These are phyloP conservation scores for Pyrus communis DNA, from an alignment of 306 rosid genomes.

Conservation along the genomic window DNA sequence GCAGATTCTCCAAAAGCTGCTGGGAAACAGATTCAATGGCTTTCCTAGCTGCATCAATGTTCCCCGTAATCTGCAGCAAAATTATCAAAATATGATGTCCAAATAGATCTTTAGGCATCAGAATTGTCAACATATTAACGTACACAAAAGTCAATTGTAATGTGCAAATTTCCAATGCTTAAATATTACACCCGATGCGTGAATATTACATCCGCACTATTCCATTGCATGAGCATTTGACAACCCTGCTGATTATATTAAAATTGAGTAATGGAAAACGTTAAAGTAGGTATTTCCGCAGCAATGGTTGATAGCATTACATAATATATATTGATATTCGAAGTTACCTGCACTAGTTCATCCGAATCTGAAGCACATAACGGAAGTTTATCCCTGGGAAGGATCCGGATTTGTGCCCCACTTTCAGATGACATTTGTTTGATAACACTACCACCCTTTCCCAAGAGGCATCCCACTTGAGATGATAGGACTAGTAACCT, in stretches of 20 bases:
- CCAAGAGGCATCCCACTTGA: conserved; percentile 87
- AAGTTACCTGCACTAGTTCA: conserved; percentile 84
- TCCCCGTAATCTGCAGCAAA: conserved; percentile 68
- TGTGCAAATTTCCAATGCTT: background rate
- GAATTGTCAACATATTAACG: background rate
- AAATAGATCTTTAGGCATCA: conserved; percentile 27
- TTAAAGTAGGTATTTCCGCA: background rate
- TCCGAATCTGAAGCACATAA: conserved; percentile 47
- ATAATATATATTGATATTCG: background rate
- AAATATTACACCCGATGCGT: background rate
- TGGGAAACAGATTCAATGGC: conserved; percentile 67
- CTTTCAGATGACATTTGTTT: conserved; percentile 83
- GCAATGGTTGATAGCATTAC: background rate
- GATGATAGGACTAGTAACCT: conserved; percentile 66
- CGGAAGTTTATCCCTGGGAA: conserved; percentile 83
- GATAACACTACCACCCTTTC: conserved; percentile 87
- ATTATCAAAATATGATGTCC: conserved; percentile 1
- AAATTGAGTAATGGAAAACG: background rate
- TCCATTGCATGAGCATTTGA: background rate
- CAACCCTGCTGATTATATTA: background rate
- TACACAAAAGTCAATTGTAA: background rate
- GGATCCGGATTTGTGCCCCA: conserved; percentile 81
- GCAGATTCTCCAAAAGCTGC: conserved; percentile 67
- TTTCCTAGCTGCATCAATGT: conserved; percentile 62
- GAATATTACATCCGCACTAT: background rate